phyloP scores from a whole-genome alignment of 2,329 filamentous ascomycete species.

The Ilyonectria robusta region DNA sequence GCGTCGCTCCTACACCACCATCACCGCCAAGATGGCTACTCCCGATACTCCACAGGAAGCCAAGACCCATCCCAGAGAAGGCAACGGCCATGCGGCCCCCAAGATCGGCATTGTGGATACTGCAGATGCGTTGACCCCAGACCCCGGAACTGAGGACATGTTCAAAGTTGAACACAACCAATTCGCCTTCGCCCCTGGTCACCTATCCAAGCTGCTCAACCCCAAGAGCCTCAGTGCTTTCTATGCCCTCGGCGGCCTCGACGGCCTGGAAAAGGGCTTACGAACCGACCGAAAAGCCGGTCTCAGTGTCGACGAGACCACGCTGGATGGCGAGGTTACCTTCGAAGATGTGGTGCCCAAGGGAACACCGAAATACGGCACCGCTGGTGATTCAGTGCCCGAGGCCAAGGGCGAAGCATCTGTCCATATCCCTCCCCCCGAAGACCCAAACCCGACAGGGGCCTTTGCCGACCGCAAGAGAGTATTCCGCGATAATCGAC shows the following conservation, averaged over 20 bases:
- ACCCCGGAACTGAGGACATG: constrained; percentile 80
- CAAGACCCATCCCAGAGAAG: constrained; percentile 25
- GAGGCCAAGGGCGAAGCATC: constrained; percentile 44
- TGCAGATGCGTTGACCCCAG: constrained; percentile 57
- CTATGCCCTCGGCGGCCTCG: constrained; percentile 80
- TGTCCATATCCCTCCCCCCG: constrained; percentile 44
- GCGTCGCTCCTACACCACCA: constrained; percentile 20
- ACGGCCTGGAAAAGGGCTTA: constrained; percentile 81
- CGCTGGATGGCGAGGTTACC: constrained; percentile 72
- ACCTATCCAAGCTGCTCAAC: constrained; percentile 84
- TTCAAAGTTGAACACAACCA: constrained; percentile 82
- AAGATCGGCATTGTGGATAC: constrained; percentile 41
- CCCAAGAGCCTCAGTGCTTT: constrained; percentile 84
- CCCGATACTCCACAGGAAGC: constrained; percentile 32
- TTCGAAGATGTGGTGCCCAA: constrained; percentile 73
- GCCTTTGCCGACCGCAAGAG: constrained; percentile 51
- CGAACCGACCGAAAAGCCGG: constrained; percentile 75
- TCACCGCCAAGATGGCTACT: constrained; percentile 38
- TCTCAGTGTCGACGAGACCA: constrained; percentile 78
- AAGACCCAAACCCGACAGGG: constrained; percentile 39
- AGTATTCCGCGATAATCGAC: constrained; percentile 71
- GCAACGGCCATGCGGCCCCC: constrained; percentile 22
- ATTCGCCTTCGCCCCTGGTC: constrained; percentile 87
- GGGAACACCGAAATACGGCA: constrained; percentile 54
- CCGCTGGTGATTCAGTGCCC: constrained; percentile 51